phyloP scores from a whole-genome alignment of 768 basidiomycete species.

The Trametes maxima region DNA sequence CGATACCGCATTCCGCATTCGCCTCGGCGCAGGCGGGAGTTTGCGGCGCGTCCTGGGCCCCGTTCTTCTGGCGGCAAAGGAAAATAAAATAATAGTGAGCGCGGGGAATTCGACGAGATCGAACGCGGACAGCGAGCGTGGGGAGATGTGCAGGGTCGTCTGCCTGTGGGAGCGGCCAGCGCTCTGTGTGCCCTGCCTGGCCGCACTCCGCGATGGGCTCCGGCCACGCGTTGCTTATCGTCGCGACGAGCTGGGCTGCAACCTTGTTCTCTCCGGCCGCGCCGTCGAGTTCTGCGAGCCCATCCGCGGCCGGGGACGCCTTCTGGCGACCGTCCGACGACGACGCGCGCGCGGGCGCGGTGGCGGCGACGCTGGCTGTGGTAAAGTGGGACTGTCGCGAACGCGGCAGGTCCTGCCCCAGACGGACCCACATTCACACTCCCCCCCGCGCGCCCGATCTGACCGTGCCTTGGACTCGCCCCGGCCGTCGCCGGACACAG shows the following conservation, averaged over 20 bases:
- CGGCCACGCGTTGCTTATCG: slow-evolving; percentile 13
- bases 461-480: slow-evolving; percentile 13
- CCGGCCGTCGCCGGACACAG: slow-evolving; percentile 1
- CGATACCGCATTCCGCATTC: too few species aligned
- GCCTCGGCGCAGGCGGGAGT: not conserved
- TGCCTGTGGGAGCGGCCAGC: slow-evolving; percentile 14
- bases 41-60: too few species aligned
- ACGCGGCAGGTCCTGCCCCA: not conserved
- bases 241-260: not conserved
- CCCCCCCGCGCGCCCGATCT: too few species aligned
- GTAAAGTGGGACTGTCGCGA: not conserved
- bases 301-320: not conserved
- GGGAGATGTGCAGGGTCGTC: slow-evolving; percentile 21
- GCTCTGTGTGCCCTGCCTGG: slow-evolving; percentile 5
- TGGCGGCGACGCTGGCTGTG: too few species aligned
- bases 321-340: not conserved
- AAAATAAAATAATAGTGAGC: not conserved
- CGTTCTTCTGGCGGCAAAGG: not conserved
- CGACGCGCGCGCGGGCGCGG: too few species aligned
- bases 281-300: not conserved
- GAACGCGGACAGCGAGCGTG: slow-evolving; percentile 3
- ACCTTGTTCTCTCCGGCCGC: slow-evolving; percentile 3
- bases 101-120: not conserved
- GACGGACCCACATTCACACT: too few species aligned
- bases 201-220: slow-evolving; percentile 22